Conservation (phyloP, 2,329 filamentous ascomycete genomes). For the Paracorniculantispora psalliotae region DNA sequence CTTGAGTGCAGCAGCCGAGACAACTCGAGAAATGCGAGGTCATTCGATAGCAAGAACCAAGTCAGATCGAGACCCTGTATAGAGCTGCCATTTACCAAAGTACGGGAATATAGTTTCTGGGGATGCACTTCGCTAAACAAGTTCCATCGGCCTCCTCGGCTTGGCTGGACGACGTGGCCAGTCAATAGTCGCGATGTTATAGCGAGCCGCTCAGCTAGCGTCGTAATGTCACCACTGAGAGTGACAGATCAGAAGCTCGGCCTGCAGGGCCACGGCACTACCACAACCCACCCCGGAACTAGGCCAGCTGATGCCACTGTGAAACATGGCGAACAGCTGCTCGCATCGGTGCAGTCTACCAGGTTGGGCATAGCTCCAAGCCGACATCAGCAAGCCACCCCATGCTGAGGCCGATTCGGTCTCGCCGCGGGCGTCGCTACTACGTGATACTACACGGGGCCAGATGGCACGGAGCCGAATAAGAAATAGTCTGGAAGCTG, state of each 20-base stretch:
- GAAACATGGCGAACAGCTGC: background rate
- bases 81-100: background rate
- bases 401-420: background rate
- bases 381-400: background rate
- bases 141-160: background rate
- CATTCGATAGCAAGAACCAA: too few species aligned
- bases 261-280: background rate
- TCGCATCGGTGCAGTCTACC: slow-evolving; percentile 1
- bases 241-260: background rate
- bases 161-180: background rate
- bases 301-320: background rate
- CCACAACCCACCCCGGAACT: background rate
- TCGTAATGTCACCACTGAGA: background rate
- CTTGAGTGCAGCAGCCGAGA: too few species aligned
- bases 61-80: too few species aligned
- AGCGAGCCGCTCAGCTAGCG: background rate
- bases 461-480: background rate
- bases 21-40: too few species aligned
- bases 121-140: too few species aligned
- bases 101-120: background rate
- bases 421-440: background rate
- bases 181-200: background rate
- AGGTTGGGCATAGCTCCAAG: background rate
- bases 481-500: background rate
- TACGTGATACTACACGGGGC: background rate